These are phyloP conservation scores for Neurospora africana DNA, from an alignment of 495 filamentous ascomycete genomes.

Conservation along the genomic window DNA sequence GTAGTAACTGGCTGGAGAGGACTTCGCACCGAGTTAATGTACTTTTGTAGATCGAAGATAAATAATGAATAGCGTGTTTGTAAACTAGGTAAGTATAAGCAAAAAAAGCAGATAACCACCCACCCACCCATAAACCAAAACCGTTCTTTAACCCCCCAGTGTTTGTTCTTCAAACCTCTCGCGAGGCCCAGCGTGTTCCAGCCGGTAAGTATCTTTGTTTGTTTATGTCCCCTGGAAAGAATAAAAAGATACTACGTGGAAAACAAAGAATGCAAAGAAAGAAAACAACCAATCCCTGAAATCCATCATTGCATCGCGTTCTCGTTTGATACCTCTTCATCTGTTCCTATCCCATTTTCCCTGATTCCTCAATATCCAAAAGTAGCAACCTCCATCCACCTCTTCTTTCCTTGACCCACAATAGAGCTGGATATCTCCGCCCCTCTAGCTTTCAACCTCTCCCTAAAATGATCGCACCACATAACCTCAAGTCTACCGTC, in stretches of 20 bases:
- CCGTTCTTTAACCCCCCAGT: neutral
- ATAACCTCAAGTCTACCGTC: slow-evolving; percentile 27
- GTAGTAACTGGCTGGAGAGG: too few species aligned
- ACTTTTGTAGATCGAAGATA: too few species aligned
- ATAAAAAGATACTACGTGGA: neutral
- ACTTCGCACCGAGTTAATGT: too few species aligned
- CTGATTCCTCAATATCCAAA: neutral
- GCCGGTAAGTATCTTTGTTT: neutral
- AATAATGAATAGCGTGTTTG: too few species aligned
- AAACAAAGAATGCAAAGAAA: neutral
- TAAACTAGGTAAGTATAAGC: neutral
- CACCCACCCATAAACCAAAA: neutral
- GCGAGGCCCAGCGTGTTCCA: neutral
- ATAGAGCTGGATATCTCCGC: slow-evolving; percentile 11
- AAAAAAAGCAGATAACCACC: neutral
- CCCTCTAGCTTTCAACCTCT: slow-evolving; percentile 10
- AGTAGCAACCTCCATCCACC: slow-evolving; percentile 13
- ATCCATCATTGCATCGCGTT: neutral
- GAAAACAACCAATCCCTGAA: neutral
- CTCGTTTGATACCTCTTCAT: neutral
- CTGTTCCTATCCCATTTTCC: neutral
- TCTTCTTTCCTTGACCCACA: slow-evolving; percentile 5
- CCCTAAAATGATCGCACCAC: slow-evolving; percentile 32
- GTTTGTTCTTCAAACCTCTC: neutral
- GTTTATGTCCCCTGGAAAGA: neutral